phyloP scores from a whole-genome alignment of 768 basidiomycete genomes.

The Amanita rubescens region DNA sequence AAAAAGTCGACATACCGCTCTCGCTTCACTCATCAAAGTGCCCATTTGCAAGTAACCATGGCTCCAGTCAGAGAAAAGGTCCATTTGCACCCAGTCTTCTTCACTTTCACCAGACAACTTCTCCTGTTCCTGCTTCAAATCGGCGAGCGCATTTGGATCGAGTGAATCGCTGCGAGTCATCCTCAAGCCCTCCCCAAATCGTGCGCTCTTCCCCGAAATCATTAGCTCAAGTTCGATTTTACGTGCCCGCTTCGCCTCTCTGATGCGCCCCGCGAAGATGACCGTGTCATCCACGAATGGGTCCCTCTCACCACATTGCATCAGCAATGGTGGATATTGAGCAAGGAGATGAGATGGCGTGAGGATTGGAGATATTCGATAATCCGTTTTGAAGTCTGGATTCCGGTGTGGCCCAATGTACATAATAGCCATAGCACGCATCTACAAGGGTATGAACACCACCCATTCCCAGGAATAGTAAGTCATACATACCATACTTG shows the following conservation, averaged over 20 bases:
- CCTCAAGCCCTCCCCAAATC: conserved; percentile 53
- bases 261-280: conserved; percentile 90
- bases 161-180: conserved; percentile 42
- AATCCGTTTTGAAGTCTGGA: conserved; percentile 93
- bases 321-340: conserved; percentile 87
- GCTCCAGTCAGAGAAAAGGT: conserved; percentile 93
- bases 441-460: conserved; percentile 42
- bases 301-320: conserved; percentile 92
- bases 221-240: conserved; percentile 64
- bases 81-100: conserved; percentile 92
- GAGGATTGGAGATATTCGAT: conserved; percentile 92
- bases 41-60: conserved; percentile 98
- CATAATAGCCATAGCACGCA: conserved; percentile 98
- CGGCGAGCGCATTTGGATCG: conserved; percentile 25
- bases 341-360: conserved; percentile 78
- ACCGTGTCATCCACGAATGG: conserved; percentile 98
- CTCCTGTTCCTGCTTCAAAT: conserved; percentile 52
- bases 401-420: conserved; percentile 92
- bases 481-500: conserved; percentile 75
- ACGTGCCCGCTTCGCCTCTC: conserved; percentile 87
- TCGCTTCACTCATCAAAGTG: conserved; percentile 74
- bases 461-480: not conserved
- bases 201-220: conserved; percentile 53
- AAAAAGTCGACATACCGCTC: conserved; percentile 33
- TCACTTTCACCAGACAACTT: conserved; percentile 64